Base-by-base conservation (phyloP, 2,329 filamentous ascomycete genomes). In the Juglanconis juglandina region DNA sequence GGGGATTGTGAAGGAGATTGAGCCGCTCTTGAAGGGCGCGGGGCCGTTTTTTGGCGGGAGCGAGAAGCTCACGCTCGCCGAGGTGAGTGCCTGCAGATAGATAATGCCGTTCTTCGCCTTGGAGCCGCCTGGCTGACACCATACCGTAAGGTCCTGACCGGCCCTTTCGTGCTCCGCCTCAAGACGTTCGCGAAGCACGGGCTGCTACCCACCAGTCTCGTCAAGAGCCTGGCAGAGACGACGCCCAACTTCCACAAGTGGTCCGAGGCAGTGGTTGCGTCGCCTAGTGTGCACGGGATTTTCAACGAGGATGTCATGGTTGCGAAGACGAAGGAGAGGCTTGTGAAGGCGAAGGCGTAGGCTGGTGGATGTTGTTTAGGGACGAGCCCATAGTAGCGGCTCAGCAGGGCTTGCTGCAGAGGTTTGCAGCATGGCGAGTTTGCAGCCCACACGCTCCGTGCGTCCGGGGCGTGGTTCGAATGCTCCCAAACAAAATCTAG, bases 221-320 rank as follows among this genome's bases (percentile, higher is more conserved):
- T 74, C 51, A 70, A 73, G 53, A 77, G 74, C 24, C 73, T 88
- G 58, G 75, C 77, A 60, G 72, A 81, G 61, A 77, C 78, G 59
- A 75, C 87, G n/a, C 89, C 89, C 1, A 83, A 81, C 59, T 91
- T 90, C 70, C 81, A 80, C 68, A 84, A 81, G 64, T 93, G 90
- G 89, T 84, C 83, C 0, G 75, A 84, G 61, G 81, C 79, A 1
- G 81, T 88, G 2, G 72, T 80, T 5, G 76, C 77, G 61, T 82
- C 90, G 59, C 83, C 87, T 14, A 92, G 87, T 66, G 88, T 94
- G 14, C 85, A 78, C 0, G 79, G 75, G 52, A 85, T 88, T 61
- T 91, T 79, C 67, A 72, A 89, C 58, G 85, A 85, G 72, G 72
- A 81, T 62, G 64, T 41, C 0, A 71, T 82, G 49, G 73, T 78